phyloP scores from a whole-genome alignment of 139 green algal species.

The Chlamydomonas urium region DNA sequence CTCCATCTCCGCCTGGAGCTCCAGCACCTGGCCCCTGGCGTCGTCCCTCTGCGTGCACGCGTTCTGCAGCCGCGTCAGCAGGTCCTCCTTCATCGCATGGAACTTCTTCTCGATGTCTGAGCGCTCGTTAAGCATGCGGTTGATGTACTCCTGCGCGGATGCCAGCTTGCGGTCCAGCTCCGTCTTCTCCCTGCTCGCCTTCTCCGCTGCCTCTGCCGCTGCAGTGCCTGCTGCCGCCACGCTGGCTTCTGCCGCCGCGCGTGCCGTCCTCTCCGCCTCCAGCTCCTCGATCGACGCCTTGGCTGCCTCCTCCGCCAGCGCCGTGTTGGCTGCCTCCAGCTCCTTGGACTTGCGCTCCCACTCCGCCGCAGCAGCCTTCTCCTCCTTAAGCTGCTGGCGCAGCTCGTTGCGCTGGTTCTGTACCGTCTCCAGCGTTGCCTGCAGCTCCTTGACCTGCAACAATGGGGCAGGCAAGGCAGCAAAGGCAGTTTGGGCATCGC shows the following conservation, averaged over 20 bases:
- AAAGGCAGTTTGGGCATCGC: no score
- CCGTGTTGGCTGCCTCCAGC: conserved; percentile 18
- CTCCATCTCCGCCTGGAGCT: conserved; percentile 42
- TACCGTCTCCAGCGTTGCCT: conserved; percentile 69
- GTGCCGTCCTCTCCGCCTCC: conserved; percentile 13
- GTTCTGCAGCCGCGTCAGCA: conserved; percentile 80
- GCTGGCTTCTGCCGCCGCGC: conserved; percentile 18
- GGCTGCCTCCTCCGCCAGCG: conserved; percentile 30
- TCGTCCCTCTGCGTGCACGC: conserved; percentile 78
- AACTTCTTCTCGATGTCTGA: conserved; percentile 60
- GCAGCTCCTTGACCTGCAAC: conserved; percentile 64
- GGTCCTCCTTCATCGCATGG: conserved; percentile 60
- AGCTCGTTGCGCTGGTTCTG: conserved; percentile 83
- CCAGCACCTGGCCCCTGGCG: conserved; percentile 69
- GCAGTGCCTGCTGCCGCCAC: no score
- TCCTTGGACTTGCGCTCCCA: conserved; percentile 27
- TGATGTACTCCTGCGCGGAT: conserved; percentile 45
- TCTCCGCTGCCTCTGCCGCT: neutral
- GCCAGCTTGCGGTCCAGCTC: conserved; percentile 47
- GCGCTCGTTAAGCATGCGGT: conserved; percentile 37
- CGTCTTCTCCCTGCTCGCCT: conserved; percentile 21
- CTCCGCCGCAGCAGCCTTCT: no score
- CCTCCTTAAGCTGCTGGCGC: conserved; percentile 35
- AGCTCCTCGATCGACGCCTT: conserved; percentile 8
- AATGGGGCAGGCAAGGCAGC: no score